Base-by-base conservation (phyloP, 352 stramenopile genomes). In the Aphanomyces astaci region DNA sequence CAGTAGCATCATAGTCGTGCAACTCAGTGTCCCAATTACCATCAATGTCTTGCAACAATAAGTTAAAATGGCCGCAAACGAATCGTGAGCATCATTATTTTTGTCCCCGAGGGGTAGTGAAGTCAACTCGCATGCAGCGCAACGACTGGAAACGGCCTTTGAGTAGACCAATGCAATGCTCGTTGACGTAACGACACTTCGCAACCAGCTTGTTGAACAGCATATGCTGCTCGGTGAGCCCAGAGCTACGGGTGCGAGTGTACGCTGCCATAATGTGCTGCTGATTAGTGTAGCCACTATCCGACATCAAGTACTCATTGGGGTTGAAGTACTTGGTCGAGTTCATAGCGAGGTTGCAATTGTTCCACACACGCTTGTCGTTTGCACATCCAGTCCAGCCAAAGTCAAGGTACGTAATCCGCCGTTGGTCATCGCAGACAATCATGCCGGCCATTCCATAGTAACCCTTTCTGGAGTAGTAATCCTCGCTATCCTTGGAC, bases 111-210 rank as follows among this genome's bases (percentile, higher is more conserved):
- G 17, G 9, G 9, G 9, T 46, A 17, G 39, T 17, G 17, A 46
- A 17, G 39, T 46, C 39, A 17, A 28, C 28, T 11, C 19, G 48
- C 19, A 2, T 55, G 17, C n/a, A 13, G n/a, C 54, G 28, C 9
- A 63, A 13, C 10, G n/a, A 63, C 1, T 63, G 54, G 24, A 63
- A 63, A 51, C 54, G 54, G 17, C 31, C 31, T 24, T 63, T 63
- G 10, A 63, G n/a, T 13, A 63, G 36, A 13, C 54, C 36, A 49
- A 63, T 63, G 28, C 54, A 63, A 54, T 63, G 54, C n/a, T 54
- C 54, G 46, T 63, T 63, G 54, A 45, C n/a, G n/a, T n/a, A n/a
- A n/a, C n/a, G n/a, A n/a, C n/a, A n/a, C n/a, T n/a, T n/a, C n/a
- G 54, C 54, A 46, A 63, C 36, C 10, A 17, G 31, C 13, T 15